These are phyloP conservation scores for Globisporangium cylindrosporum DNA, from an alignment of 352 stramenopile species.

Conservation along the genomic window DNA sequence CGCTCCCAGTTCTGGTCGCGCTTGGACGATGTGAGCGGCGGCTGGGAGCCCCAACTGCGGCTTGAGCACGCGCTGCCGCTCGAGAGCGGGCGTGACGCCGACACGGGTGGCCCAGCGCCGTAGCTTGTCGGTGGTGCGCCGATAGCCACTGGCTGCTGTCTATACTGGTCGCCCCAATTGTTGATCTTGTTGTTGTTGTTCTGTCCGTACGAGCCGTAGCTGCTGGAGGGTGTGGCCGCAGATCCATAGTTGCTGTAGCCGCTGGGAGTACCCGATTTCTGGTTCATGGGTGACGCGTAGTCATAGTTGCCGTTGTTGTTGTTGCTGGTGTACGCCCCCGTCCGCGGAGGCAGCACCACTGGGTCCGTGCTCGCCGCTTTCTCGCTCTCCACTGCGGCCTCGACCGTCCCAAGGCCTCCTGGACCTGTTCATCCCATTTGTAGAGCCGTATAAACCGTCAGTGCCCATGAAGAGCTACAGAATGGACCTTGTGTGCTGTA, in stretches of 20 bases:
- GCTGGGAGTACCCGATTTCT: not conserved
- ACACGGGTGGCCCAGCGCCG: not conserved
- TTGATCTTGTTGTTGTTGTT: slow-evolving; percentile 23
- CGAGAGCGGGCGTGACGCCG: slow-evolving; percentile 6
- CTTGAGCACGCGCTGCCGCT: slow-evolving; percentile 14
- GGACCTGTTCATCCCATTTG: slow-evolving; percentile 12
- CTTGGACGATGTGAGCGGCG: slow-evolving; percentile 71
- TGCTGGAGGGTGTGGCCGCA: not conserved
- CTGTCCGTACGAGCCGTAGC: not conserved
- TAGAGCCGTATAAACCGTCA: not conserved
- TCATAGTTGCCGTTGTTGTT: slow-evolving; percentile 11
- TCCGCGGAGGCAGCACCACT: not conserved
- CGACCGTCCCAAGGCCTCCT: slow-evolving; percentile 53
- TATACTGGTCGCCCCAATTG: slow-evolving; percentile 13
- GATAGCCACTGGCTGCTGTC: slow-evolving; percentile 2
- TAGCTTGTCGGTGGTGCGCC: slow-evolving; percentile 2
- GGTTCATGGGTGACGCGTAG: slow-evolving; percentile 3
- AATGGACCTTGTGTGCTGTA: not conserved
- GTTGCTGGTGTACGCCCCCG: slow-evolving; percentile 4
- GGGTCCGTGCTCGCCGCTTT: slow-evolving; percentile 3
- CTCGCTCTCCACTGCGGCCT: slow-evolving; percentile 11
- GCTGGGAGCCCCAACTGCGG: slow-evolving; percentile 36
- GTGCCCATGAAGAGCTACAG: not conserved
- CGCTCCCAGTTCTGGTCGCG: slow-evolving; percentile 82
- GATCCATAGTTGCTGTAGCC: not conserved